Evolutionary conservation across 2,329 filamentous ascomycete species (phyloP).

Genomic region (Penicillium sp.): DNA sequence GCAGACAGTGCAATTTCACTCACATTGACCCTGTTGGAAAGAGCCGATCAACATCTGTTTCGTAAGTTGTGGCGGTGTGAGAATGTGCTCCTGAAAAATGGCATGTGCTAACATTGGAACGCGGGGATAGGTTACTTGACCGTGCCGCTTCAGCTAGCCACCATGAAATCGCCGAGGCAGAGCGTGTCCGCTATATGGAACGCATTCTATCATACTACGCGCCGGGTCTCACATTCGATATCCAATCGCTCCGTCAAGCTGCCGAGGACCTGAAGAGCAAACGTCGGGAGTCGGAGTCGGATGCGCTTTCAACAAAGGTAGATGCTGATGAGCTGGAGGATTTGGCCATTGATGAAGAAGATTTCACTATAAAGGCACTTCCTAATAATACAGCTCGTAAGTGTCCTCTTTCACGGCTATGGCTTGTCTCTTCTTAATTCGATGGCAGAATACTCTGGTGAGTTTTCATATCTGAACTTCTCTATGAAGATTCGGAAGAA

Average conservation of each 20-base stretch:
- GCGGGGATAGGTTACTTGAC: constrained; percentile 26
- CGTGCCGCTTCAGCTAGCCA: constrained; percentile 31
- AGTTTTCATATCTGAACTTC: constrained; percentile 48
- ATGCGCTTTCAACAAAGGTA: constrained; percentile 29
- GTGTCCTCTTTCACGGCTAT: constrained; percentile 3
- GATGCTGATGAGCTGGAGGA: constrained; percentile 41
- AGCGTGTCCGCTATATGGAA: constrained; percentile 47
- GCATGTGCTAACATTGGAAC: constrained; percentile 5
- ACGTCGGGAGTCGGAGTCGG: constrained; percentile 34
- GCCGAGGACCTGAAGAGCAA: constrained; percentile 46
- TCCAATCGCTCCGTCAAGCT: constrained; percentile 44
- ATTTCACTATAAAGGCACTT: constrained; percentile 41
- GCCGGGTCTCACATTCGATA: constrained; percentile 46
- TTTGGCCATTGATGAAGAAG: constrained; percentile 43
- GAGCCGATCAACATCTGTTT: constrained; percentile 32
- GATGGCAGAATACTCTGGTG: constrained; percentile 44
- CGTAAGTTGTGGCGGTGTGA: constrained; percentile 25
- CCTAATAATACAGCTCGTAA: constrained; percentile 42
- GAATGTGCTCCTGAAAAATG: neutral
- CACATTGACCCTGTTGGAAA: constrained; percentile 38
- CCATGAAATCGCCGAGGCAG: constrained; percentile 37
- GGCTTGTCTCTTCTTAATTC: neutral
- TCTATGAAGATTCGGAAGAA: constrained; percentile 45
- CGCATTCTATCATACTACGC: constrained; percentile 50
- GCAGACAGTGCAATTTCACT: constrained; percentile 52